phyloP scores from a whole-genome alignment of 108 stramenopile species.

The Stephanodiscus minutulus region DNA sequence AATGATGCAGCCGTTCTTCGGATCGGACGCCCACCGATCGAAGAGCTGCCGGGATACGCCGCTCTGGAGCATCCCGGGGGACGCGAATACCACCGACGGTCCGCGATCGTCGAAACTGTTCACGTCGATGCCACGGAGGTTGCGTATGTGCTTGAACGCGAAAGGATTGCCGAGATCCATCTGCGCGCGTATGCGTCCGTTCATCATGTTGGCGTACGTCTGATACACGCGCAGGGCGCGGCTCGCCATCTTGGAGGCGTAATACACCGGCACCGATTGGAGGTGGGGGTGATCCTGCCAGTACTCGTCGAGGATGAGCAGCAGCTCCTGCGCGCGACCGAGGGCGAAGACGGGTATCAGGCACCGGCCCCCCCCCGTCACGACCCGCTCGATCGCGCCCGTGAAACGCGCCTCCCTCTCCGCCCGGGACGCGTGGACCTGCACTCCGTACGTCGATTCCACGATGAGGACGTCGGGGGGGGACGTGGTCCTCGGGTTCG shows the following conservation, averaged over 20 bases:
- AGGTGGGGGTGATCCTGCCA: conserved; percentile 96
- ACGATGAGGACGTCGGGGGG: conserved; percentile 96
- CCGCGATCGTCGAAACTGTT: conserved; percentile 89
- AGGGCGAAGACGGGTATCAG: conserved; percentile 98
- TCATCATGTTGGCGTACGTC: conserved; percentile 99
- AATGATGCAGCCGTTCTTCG: conserved; percentile 95
- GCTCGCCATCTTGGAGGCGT: conserved; percentile 91
- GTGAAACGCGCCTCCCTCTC: conserved; percentile 96
- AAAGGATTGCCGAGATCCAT: conserved; percentile 98
- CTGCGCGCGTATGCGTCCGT: conserved; percentile 86
- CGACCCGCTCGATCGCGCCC: conserved; percentile 84
- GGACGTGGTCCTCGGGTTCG: conserved; percentile 35
- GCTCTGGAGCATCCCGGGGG: conserved; percentile 97
- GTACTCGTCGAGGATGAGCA: conserved; percentile 97
- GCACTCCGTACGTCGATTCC: conserved; percentile 96
- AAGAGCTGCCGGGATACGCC: conserved; percentile 96
- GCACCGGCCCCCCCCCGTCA: conserved; percentile 91
- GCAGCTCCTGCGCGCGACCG: conserved; percentile 95
- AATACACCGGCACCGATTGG: conserved; percentile 94
- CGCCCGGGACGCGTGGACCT: conserved; percentile 89
- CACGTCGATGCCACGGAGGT: conserved; percentile 89
- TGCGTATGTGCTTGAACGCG: conserved; percentile 83
- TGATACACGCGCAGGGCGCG: conserved; percentile 96
- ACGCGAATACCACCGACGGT: conserved; percentile 95
- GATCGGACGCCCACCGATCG: conserved; percentile 96